These are phyloP conservation scores for Geoglossum cookeanum DNA, from an alignment of 2,329 filamentous ascomycete species.

Conservation along the genomic window DNA sequence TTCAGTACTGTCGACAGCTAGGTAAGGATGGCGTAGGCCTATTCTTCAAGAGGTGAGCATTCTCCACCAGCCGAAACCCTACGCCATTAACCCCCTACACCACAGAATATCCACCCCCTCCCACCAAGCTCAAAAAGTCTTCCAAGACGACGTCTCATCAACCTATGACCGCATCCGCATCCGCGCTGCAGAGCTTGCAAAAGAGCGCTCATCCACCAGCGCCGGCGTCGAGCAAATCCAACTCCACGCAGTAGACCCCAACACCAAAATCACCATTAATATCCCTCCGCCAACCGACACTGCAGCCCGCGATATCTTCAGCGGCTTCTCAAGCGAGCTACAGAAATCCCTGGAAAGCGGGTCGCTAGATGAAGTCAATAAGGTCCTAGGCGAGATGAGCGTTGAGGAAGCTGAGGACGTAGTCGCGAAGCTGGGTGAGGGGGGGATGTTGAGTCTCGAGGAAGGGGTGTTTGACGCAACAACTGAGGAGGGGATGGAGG, in stretches of 20 bases:
- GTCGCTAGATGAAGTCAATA: constrained; percentile 74
- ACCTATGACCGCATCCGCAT: constrained; percentile 70
- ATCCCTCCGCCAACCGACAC: constrained; percentile 49
- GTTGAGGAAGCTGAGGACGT: constrained; percentile 75
- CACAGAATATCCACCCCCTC: constrained; percentile 58
- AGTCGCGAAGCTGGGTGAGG: constrained; percentile 61
- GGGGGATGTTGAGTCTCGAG: constrained; percentile 77
- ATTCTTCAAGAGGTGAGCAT: constrained; percentile 67
- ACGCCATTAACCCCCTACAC: constrained; percentile 3
- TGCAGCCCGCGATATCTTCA: constrained; percentile 55
- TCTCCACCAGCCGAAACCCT: background rate
- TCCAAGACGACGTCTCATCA: constrained; percentile 78
- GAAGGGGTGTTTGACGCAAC: constrained; percentile 91
- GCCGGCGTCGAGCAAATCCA: constrained; percentile 88
- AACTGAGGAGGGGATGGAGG: constrained; percentile 64
- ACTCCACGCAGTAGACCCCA: constrained; percentile 85
- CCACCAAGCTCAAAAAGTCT: constrained; percentile 79
- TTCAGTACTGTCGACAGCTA: constrained; percentile 87
- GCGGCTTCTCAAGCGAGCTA: constrained; percentile 64
- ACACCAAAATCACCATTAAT: constrained; percentile 74
- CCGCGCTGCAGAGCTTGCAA: constrained; percentile 53
- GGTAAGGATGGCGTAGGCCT: constrained; percentile 73
- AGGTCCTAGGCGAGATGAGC: constrained; percentile 72
- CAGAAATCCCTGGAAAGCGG: constrained; percentile 70
- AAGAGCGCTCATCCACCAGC: constrained; percentile 32